Evolutionary conservation across 176 grass and related monocot genomes (phyloP).

Genomic region (Juncus effusus): DNA sequence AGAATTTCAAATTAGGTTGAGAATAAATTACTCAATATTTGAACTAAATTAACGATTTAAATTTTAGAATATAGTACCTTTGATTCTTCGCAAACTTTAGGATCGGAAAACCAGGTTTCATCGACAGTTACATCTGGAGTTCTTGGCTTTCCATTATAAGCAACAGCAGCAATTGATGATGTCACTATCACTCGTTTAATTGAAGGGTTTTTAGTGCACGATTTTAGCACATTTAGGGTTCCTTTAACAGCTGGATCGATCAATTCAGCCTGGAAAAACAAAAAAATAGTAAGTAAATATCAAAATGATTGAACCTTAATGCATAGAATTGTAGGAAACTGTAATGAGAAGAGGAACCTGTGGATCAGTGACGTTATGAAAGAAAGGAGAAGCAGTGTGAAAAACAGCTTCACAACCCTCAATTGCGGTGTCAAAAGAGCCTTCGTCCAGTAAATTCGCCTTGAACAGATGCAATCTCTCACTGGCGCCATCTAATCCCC

Average conservation of each 20-base stretch:
- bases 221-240: slow-evolving; percentile 34
- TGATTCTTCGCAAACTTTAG: slow-evolving; percentile 10
- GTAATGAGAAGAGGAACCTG: slow-evolving; percentile 15
- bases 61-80: slow-evolving; percentile 15
- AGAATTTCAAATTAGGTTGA: neutral
- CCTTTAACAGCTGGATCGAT: slow-evolving; percentile 37
- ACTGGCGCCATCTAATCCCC: slow-evolving; percentile 20
- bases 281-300: too few relatives aligned
- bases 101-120: slow-evolving; percentile 32
- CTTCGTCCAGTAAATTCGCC: slow-evolving; percentile 29
- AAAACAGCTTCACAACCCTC: slow-evolving; percentile 35
- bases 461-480: slow-evolving; percentile 32
- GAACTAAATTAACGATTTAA: neutral
- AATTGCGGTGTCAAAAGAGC: slow-evolving; percentile 27
- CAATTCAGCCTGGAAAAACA: slow-evolving; percentile 18
- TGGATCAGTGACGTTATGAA: slow-evolving; percentile 16
- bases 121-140: slow-evolving; percentile 30
- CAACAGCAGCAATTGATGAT: slow-evolving; percentile 36
- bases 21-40: neutral
- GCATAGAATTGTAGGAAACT: neutral
- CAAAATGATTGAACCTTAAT: too few relatives aligned
- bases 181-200: slow-evolving; percentile 33
- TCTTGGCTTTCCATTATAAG: slow-evolving; percentile 2
- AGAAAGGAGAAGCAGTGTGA: slow-evolving; percentile 33
- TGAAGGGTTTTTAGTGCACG: slow-evolving; percentile 29